Conservation (phyloP, 371 early-diverging fungal genomes). For the Parasitella parasitica region DNA sequence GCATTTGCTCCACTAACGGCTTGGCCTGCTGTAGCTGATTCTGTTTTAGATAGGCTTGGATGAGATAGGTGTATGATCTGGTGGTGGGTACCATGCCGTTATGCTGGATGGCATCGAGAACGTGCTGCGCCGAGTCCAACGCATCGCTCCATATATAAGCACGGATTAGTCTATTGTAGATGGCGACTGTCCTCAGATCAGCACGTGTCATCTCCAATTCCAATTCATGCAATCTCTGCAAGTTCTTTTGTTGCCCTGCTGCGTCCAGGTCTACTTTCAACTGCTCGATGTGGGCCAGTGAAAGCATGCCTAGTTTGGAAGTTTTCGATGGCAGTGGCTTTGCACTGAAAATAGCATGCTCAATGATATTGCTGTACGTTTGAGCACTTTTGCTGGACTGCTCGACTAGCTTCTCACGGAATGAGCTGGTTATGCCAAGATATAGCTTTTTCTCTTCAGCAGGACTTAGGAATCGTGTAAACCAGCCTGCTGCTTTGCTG, state of each 20-base stretch:
- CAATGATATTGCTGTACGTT: constrained; percentile 44
- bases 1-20: constrained; percentile 29
- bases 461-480: constrained; percentile 39
- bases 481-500: constrained; percentile 26
- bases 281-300: constrained; percentile 20
- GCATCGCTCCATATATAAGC: constrained; percentile 25
- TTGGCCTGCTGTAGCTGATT: constrained; percentile 20
- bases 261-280: constrained; percentile 25
- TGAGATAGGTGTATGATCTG: constrained; percentile 37
- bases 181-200: constrained; percentile 17
- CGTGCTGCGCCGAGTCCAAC: constrained; percentile 22
- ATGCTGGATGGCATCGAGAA: constrained; percentile 12
- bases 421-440: constrained; percentile 38
- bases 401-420: constrained; percentile 38
- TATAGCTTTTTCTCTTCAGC: constrained; percentile 45
- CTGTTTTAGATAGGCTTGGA: constrained; percentile 32
- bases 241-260: constrained; percentile 24
- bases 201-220: constrained; percentile 22
- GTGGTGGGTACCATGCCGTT: constrained; percentile 33
- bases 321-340: neutral
- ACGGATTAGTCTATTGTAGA: constrained; percentile 44
- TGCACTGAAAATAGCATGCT: constrained; percentile 32
- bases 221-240: constrained; percentile 13
- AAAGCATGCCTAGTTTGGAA: constrained; percentile 9
- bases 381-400: constrained; percentile 29